A percentile compares a stretch with the other conserved stretches of the same genome.
Conservation (phyloP, 2,329 filamentous ascomycete genomes). For the Diaporthe destruens region DNA sequence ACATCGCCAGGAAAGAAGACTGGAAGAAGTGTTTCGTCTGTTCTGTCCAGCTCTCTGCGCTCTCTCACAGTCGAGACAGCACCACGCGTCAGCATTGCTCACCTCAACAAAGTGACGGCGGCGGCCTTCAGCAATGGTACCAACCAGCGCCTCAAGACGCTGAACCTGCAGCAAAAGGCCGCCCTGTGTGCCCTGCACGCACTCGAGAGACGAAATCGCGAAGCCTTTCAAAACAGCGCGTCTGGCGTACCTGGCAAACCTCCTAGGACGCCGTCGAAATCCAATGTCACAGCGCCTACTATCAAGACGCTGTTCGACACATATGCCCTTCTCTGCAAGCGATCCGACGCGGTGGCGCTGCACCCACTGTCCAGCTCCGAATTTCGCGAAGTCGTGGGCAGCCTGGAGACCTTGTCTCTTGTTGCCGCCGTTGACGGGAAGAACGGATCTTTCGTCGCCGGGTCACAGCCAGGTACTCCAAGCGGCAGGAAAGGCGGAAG, state of each 20-base stretch:
- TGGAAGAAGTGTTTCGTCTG: conserved; percentile 58
- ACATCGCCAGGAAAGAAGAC: conserved; percentile 62
- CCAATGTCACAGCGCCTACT: conserved; percentile 75
- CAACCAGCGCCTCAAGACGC: conserved; percentile 82
- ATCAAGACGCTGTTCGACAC: conserved; percentile 87
- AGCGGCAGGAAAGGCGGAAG: conserved; percentile 71
- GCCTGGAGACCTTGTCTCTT: conserved; percentile 88
- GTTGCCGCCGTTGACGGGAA: conserved; percentile 78
- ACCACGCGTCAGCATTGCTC: conserved; percentile 88
- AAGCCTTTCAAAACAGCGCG: conserved; percentile 57
- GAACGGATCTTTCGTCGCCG: conserved; percentile 73
- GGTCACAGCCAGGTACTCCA: conserved; percentile 69
- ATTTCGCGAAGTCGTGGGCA: conserved; percentile 92
- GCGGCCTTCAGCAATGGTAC: conserved; percentile 92
- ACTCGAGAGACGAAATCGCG: conserved; percentile 81
- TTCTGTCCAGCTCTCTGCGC: conserved; percentile 67
- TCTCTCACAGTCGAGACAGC: conserved; percentile 81
- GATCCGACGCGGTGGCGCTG: conserved; percentile 78
- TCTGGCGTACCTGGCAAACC: conserved; percentile 45
- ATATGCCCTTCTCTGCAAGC: conserved; percentile 85
- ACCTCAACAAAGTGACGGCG: conserved; percentile 92
- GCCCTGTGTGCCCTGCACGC: conserved; percentile 90
- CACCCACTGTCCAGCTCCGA: conserved; percentile 92
- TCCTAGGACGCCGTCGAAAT: conserved; percentile 68
- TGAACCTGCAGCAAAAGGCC: conserved; percentile 97